Base-by-base conservation (phyloP, 345 rosid genomes). In the Gynandropsis gynandra region DNA sequence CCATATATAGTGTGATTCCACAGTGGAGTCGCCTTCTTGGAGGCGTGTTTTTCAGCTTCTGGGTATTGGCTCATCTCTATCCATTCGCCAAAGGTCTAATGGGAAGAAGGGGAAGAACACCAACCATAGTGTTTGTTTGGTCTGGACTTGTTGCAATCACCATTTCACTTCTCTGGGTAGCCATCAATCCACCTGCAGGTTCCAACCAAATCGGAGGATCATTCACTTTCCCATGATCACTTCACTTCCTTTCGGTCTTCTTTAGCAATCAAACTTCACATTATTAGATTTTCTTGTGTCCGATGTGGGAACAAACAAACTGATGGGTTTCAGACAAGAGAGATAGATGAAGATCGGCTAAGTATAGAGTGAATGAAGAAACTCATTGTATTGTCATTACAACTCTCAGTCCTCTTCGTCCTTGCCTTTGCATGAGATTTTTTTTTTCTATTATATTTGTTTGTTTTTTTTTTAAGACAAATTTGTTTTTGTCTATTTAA, bases 31-130 rank as follows among this genome's bases (percentile, higher is more conserved):
- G 75, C 10, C 46, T 90, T 45, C 38, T 90, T 20, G 98, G 98
- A 16, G 98, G 98, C 43, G 89, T 90, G 48, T 90, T 90, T 83
- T 90, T 90, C 67, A 90, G 98, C 53, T 90, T 90, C 74, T 90
- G 98, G 98, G 98, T 87, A 0, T 75, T 90, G 82, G 95, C 95
- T 54, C 98, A 90, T 76, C 81, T 90, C n/a, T 90, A 90, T 49
- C 98, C 98, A 4, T 90, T 90, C 5, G 96, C 96, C 0, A 90
- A 90, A 73, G 98, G 98, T 10, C 78, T 90, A 0, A 90, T 87
- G 98, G 98, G 98, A 63, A 77, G 98, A 68, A 68, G 98, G 63
- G 98, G 98, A 50, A 83, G 85, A 58, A 90, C 98, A 1, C 98
- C 96, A 0, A 90, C 98, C 73, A 84, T 90, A 52, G 96, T 90